Evolutionary conservation across 768 basidiomycete genomes (phyloP).

Genomic region (Tulasnella sp.): DNA sequence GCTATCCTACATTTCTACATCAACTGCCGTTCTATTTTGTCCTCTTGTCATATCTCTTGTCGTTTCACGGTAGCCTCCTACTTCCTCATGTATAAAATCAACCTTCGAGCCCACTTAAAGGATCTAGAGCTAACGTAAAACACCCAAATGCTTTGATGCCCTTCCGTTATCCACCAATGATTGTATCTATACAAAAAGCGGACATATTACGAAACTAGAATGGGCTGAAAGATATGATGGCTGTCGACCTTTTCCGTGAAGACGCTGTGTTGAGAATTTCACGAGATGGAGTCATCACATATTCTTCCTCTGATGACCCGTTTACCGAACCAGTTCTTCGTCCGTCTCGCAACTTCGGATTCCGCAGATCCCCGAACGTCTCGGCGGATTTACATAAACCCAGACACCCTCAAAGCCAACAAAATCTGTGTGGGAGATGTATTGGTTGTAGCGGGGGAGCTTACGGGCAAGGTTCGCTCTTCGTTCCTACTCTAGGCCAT

Average conservation of each 20-base stretch:
- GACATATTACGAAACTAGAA: neutral
- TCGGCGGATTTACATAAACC: conserved; percentile 1
- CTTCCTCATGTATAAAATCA: neutral
- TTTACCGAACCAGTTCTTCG: neutral
- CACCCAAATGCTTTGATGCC: neutral
- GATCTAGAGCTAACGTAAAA: too few relatives aligned
- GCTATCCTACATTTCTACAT: neutral
- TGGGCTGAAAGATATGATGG: neutral
- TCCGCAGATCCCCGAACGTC: conserved; percentile 7
- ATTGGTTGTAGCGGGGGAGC: neutral
- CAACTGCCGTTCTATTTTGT: neutral
- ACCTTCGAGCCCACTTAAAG: too few relatives aligned
- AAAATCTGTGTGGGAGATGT: conserved; percentile 22
- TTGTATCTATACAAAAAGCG: neutral
- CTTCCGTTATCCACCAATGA: neutral
- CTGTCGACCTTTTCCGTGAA: neutral
- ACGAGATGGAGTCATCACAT: neutral
- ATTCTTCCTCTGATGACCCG: neutral
- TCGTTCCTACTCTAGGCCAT: neutral
- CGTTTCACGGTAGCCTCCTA: neutral
- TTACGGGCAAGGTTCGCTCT: neutral
- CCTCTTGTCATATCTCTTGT: neutral
- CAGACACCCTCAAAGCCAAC: conserved; percentile 13
- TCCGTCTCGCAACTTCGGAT: neutral
- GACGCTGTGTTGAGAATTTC: neutral